Percentiles rank a stretch among this genome's conserved stretches.
phyloP scores from a whole-genome alignment of 2,329 filamentous ascomycete genomes.

The Clonostachys solani region DNA sequence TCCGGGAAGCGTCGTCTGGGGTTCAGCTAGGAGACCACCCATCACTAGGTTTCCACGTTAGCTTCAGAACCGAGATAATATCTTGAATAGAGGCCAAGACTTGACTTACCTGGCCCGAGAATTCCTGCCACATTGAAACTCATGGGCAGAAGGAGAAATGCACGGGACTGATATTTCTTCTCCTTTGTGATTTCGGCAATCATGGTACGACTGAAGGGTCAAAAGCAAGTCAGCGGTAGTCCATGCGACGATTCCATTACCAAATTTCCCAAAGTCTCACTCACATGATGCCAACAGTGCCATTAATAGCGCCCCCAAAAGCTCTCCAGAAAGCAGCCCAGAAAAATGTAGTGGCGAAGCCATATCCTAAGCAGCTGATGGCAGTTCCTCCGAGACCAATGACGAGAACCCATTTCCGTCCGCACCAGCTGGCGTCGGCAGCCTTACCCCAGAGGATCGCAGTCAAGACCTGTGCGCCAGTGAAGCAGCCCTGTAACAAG shows the following conservation, averaged over 20 bases:
- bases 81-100: not conserved
- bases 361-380: constrained; percentile 66
- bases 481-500: constrained; percentile 67
- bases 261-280: constrained; percentile 6
- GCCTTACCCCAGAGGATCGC: constrained; percentile 70
- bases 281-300: constrained; percentile 44
- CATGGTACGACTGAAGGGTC: constrained; percentile 33
- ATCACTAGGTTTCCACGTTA: constrained; percentile 28
- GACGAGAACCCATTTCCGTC: constrained; percentile 67
- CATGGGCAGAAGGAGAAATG: constrained; percentile 41
- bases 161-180: constrained; percentile 41
- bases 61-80: not conserved
- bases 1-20: constrained; percentile 53
- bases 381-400: constrained; percentile 65
- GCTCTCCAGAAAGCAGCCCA: constrained; percentile 62
- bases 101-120: constrained; percentile 33
- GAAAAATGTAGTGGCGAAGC: constrained; percentile 63
- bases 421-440: constrained; percentile 53
- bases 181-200: constrained; percentile 44
- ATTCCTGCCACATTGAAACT: constrained; percentile 43
- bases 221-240: not conserved
- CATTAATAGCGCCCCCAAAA: constrained; percentile 55
- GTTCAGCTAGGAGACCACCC: constrained; percentile 67
- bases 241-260: too few species aligned
- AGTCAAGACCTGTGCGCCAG: constrained; percentile 68